Conservation (phyloP, 2,329 filamentous ascomycete genomes). For the Pleoardoris graminearum region DNA sequence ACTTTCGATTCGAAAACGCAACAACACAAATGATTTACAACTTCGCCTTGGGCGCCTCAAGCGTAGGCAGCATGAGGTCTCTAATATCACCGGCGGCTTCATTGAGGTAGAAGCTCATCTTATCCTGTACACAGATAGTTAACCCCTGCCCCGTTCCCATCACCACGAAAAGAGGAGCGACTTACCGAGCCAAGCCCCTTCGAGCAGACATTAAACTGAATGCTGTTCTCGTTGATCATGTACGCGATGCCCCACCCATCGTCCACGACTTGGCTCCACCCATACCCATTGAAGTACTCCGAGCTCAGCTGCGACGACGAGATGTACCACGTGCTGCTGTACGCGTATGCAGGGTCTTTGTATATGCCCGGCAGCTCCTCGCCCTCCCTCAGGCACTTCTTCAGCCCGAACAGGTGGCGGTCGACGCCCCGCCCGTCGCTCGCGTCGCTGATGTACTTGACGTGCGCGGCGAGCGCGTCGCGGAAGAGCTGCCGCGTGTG, state of each 20-base stretch:
- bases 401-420: slow-evolving; percentile 94
- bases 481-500: slow-evolving; percentile 76
- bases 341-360: slow-evolving; percentile 81
- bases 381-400: slow-evolving; percentile 80
- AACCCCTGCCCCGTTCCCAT: background rate
- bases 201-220: slow-evolving; percentile 97
- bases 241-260: slow-evolving; percentile 97
- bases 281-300: slow-evolving; percentile 98
- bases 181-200: slow-evolving; percentile 78
- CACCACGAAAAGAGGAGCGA: slow-evolving; percentile 6
- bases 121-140: slow-evolving; percentile 55
- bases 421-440: slow-evolving; percentile 93
- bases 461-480: slow-evolving; percentile 77
- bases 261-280: slow-evolving; percentile 97
- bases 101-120: slow-evolving; percentile 94
- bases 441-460: slow-evolving; percentile 88
- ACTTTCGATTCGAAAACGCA: too few relatives aligned
- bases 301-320: slow-evolving; percentile 87
- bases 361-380: slow-evolving; percentile 83
- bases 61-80: slow-evolving; percentile 78
- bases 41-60: slow-evolving; percentile 84
- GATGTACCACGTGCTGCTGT: slow-evolving; percentile 87
- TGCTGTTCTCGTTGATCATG: slow-evolving; percentile 99
- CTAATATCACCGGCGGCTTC: slow-evolving; percentile 90
- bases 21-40: too few relatives aligned